Conservation (phyloP, 2,329 filamentous ascomycete genomes). For the Colletotrichum chlorophyti region DNA sequence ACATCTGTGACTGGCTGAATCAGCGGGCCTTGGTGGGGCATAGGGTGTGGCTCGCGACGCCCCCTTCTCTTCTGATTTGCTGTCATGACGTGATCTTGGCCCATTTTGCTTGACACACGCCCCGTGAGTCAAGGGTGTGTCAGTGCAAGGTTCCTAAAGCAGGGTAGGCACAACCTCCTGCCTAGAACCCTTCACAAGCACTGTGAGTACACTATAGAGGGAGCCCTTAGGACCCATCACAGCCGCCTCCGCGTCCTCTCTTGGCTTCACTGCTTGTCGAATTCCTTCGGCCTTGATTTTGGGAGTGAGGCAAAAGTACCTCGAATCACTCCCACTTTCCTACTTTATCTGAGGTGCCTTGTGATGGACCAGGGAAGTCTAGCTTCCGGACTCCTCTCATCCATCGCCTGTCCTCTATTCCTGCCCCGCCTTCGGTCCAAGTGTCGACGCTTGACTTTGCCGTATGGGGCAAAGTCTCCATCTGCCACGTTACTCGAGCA, state of each 20-base stretch:
- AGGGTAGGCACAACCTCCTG: no score
- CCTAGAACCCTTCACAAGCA: no score
- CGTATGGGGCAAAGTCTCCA: conserved; percentile 26
- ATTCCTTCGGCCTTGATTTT: conserved; percentile 3
- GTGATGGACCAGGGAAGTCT: neutral
- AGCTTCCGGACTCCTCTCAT: neutral
- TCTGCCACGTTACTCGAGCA: conserved; percentile 27
- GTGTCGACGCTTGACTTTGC: conserved; percentile 7
- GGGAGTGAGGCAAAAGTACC: neutral
- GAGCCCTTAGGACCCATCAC: no score
- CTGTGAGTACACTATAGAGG: no score
- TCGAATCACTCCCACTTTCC: neutral
- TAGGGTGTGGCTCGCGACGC: conserved; percentile 5
- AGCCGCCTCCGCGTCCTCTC: neutral
- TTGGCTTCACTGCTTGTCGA: neutral
- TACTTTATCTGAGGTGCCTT: neutral
- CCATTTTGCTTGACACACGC: neutral
- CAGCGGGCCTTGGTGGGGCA: conserved; percentile 45
- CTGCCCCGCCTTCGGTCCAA: neutral
- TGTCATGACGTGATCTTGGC: conserved; percentile 29
- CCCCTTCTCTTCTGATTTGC: conserved; percentile 26
- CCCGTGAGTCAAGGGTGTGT: neutral
- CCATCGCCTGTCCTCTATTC: neutral
- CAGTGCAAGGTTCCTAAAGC: no score
- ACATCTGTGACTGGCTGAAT: conserved; percentile 59